Conservation (phyloP, 1,284 basidiomycete species). For the Takashimella tepidaria region DNA sequence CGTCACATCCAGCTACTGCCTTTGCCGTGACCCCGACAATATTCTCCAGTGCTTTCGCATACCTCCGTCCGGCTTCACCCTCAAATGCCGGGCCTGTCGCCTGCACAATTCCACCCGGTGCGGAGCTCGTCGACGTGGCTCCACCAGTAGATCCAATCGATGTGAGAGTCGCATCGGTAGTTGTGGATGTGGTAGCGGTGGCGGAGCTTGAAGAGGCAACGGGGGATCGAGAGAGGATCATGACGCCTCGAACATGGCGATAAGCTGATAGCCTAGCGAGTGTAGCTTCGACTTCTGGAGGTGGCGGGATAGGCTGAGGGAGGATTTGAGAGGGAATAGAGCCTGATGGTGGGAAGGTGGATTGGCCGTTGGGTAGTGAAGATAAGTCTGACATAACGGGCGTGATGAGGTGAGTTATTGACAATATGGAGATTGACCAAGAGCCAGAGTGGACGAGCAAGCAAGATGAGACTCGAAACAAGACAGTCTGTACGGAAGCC, state of each 20-base stretch:
- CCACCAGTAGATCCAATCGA: conserved; percentile 28
- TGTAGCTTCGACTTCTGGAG: conserved; percentile 71
- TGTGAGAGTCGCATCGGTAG: conserved; percentile 54
- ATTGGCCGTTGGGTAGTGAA: conserved; percentile 4
- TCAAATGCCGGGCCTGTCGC: conserved; percentile 82
- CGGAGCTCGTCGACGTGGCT: too few species aligned
- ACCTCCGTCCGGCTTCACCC: conserved; percentile 72
- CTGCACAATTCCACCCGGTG: conserved; percentile 67
- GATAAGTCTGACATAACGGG: not conserved
- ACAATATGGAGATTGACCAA: not conserved
- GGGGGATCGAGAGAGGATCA: conserved; percentile 62
- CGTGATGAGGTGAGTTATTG: too few species aligned
- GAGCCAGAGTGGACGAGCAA: not conserved
- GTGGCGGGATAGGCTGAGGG: conserved; percentile 40
- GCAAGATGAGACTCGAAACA: too few species aligned
- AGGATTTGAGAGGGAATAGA: not conserved
- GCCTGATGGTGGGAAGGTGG: not conserved
- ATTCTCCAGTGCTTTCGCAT: conserved; percentile 67
- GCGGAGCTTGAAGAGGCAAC: conserved; percentile 1
- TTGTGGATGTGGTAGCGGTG: not conserved
- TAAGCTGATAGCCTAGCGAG: conserved; percentile 69
- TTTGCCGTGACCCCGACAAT: conserved; percentile 71
- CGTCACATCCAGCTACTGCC: conserved; percentile 56
- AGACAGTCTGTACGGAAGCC: too few species aligned
- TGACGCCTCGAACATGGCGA: conserved; percentile 78